Evolutionary conservation across 306 rosid genomes (phyloP).

Genomic region (Cucumis sativus): DNA sequence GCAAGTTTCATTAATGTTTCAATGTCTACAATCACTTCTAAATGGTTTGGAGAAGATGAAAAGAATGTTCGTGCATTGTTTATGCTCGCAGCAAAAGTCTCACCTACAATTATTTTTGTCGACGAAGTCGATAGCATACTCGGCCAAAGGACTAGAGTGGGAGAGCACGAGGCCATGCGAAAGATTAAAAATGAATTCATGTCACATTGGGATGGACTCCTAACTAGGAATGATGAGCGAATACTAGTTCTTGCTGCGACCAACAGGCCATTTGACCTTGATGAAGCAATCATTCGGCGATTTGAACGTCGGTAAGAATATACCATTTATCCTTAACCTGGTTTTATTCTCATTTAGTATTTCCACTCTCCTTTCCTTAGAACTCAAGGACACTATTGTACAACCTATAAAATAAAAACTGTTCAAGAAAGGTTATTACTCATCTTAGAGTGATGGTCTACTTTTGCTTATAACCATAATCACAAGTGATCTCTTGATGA

Average conservation of each 20-base stretch:
- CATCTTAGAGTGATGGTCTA: neutral
- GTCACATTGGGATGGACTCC: slow-evolving; percentile 64
- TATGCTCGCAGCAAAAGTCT: slow-evolving; percentile 55
- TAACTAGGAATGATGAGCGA: slow-evolving; percentile 30
- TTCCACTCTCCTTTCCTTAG: neutral
- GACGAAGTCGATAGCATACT: slow-evolving; percentile 74
- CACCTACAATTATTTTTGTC: slow-evolving; percentile 55
- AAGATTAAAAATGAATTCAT: slow-evolving; percentile 63
- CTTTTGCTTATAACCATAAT: neutral
- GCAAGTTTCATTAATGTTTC: slow-evolving; percentile 71
- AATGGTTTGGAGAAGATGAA: slow-evolving; percentile 54
- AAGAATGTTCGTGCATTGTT: slow-evolving; percentile 55
- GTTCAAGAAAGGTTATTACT: too few relatives aligned
- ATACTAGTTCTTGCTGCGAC: slow-evolving; percentile 62
- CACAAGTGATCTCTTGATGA: neutral
- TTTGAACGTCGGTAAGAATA: slow-evolving; percentile 44
- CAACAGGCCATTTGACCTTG: slow-evolving; percentile 64
- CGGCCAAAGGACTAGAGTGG: slow-evolving; percentile 51
- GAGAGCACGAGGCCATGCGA: slow-evolving; percentile 49
- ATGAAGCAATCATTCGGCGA: slow-evolving; percentile 63
- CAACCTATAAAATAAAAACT: too few relatives aligned
- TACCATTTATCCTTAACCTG: neutral
- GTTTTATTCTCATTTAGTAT: neutral
- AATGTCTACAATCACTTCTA: slow-evolving; percentile 48
- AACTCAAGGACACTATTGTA: too few relatives aligned